A percentile compares a stretch with the other conserved stretches of the same genome.
Evolutionary conservation across 2,329 filamentous ascomycete species (phyloP).

Genomic region (Rhytidhysteron rufulum): DNA sequence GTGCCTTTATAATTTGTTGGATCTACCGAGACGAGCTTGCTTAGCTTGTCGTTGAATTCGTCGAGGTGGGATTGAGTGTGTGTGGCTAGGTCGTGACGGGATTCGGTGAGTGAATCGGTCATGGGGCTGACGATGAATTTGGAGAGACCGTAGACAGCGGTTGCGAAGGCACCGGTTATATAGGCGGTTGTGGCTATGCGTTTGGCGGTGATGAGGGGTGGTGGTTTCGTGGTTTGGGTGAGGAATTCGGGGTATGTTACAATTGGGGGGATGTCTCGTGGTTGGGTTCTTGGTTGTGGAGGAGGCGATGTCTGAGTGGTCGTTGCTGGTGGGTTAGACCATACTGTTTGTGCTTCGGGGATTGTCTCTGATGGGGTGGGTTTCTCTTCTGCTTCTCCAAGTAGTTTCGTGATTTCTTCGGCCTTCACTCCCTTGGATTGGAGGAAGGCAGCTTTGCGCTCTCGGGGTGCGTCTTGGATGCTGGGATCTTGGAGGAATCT

Average conservation of each 20-base stretch:
- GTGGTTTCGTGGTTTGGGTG: constrained; percentile 54
- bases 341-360: too few species aligned
- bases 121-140: constrained; percentile 65
- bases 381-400: constrained; percentile 39
- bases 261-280: constrained; percentile 54
- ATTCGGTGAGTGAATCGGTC: constrained; percentile 50
- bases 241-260: constrained; percentile 67
- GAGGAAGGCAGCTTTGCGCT: constrained; percentile 74
- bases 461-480: constrained; percentile 64
- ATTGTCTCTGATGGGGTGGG: too few species aligned
- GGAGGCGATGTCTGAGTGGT: constrained; percentile 3
- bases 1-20: constrained; percentile 40
- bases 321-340: too few species aligned
- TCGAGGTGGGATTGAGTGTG: constrained; percentile 51
- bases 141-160: constrained; percentile 65
- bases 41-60: constrained; percentile 55
- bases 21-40: constrained; percentile 59
- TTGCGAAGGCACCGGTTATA: constrained; percentile 51
- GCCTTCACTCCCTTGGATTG: constrained; percentile 68
- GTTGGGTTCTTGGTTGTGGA: constrained; percentile 13
- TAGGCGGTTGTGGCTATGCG: constrained; percentile 56
- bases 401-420: constrained; percentile 64
- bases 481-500: constrained; percentile 72
- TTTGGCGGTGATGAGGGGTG: constrained; percentile 56
- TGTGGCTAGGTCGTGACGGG: constrained; percentile 55